These are phyloP conservation scores for Alternaria incomplexa DNA, from an alignment of 2,329 filamentous ascomycete species.

Conservation along the genomic window DNA sequence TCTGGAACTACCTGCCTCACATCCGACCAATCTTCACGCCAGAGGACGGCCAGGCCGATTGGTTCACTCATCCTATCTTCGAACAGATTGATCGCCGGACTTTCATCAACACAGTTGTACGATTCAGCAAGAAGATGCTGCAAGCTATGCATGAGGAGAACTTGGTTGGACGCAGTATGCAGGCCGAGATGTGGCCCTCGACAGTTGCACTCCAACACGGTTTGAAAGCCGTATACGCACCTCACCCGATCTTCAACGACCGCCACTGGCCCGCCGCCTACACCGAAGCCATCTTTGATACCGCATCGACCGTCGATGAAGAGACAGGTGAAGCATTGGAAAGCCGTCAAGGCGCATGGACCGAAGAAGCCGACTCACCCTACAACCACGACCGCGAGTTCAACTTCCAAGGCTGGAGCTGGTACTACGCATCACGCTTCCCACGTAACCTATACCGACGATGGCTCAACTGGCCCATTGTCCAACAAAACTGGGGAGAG, in stretches of 20 bases:
- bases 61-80: constrained; percentile 59
- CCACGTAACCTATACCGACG: constrained; percentile 79
- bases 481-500: constrained; percentile 79
- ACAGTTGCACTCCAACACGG: constrained; percentile 89
- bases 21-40: constrained; percentile 84
- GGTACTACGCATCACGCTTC: constrained; percentile 91
- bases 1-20: constrained; percentile 56
- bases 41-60: constrained; percentile 70
- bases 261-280: constrained; percentile 83
- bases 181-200: constrained; percentile 95
- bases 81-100: constrained; percentile 70
- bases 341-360: constrained; percentile 63
- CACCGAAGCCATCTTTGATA: constrained; percentile 80
- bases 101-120: constrained; percentile 85
- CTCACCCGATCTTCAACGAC: constrained; percentile 88
- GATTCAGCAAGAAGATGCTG: constrained; percentile 81
- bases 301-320: constrained; percentile 33
- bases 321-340: constrained; percentile 57
- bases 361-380: constrained; percentile 49
- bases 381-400: constrained; percentile 75
- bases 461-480: constrained; percentile 83
- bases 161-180: constrained; percentile 85
- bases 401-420: constrained; percentile 84
- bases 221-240: constrained; percentile 88
- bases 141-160: constrained; percentile 92